phyloP scores from a whole-genome alignment of 352 stramenopile genomes.

The Blastocystis sp. region DNA sequence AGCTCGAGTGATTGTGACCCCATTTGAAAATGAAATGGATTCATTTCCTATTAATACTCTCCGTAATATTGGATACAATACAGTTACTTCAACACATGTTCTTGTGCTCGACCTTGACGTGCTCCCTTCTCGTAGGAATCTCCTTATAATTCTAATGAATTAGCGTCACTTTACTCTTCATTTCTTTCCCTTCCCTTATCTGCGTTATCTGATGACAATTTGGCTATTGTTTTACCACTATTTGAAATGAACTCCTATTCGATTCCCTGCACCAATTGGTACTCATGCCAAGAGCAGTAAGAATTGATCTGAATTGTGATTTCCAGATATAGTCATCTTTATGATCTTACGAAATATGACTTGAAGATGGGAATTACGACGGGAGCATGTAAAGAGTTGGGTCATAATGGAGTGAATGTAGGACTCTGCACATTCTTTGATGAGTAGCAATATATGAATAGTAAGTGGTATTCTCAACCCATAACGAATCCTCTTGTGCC shows the following conservation, averaged over 20 bases:
- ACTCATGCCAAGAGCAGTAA: not conserved
- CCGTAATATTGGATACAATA: slow-evolving; percentile 28
- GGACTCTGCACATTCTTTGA: not conserved
- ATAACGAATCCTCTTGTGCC: not conserved
- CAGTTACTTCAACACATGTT: slow-evolving; percentile 27
- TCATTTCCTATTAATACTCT: slow-evolving; percentile 47
- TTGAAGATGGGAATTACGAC: slow-evolving; percentile 20
- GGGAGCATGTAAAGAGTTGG: not conserved
- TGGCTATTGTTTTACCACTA: slow-evolving; percentile 25
- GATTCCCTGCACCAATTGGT: slow-evolving; percentile 4
- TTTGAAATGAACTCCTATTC: slow-evolving; percentile 53
- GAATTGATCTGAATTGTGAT: not conserved
- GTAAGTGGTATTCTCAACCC: not conserved
- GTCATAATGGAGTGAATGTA: slow-evolving; percentile 26
- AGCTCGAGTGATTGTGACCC: not conserved
- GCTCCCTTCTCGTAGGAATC: slow-evolving; percentile 1
- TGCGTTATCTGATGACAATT: not conserved
- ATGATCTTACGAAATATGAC: slow-evolving; percentile 29
- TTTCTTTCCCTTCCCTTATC: slow-evolving; percentile 24
- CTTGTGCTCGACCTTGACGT: slow-evolving; percentile 24
- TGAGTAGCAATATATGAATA: slow-evolving; percentile 34
- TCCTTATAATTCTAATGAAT: not conserved
- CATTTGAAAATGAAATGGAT: not conserved
- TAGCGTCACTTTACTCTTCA: slow-evolving; percentile 30
- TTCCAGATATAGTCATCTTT: slow-evolving; percentile 1